Base-by-base conservation (phyloP, 495 filamentous ascomycete genomes). In the Penicillium pancosmium region DNA sequence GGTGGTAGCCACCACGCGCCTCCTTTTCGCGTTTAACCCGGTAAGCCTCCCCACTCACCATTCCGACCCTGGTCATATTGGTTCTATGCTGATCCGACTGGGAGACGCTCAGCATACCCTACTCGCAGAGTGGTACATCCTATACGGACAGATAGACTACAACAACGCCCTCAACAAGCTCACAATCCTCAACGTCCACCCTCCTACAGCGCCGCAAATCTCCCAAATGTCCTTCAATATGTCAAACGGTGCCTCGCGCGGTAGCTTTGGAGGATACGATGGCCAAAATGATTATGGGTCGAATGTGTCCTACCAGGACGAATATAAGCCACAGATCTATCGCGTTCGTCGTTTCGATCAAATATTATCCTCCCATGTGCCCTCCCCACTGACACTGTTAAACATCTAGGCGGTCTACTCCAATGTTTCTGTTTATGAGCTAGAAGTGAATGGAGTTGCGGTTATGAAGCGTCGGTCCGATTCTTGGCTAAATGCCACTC, bases 391-490 rank as follows among this genome's bases (percentile, higher is more conserved):
- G 52, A 70, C 57, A 34, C 21, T 23, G 57, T 64, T 62, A 19
- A 44, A 61, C 5, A 1, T n/a, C 13, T 68, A 96, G 92, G 94
- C 94, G 41, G 87, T 93, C 33, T 98, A 98, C 72, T 98, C 95
- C 2, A 91, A 92, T 62, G 87, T 97, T 16, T 84, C 91, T 36
- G 94, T 98, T 13, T 98, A 97, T 74, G 94, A 98, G 69, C 97
- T 97, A 92, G 91, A 96, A 69, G 89, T 97, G 55, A 93, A 96
- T 69, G 82, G 83, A 21, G 79, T 98, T 57, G 89, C 90, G 13
- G 91, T 97, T 19, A 98, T 98, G 94, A 90, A 93, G 61, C 87
- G 94, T 52, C 90, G 93, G 41, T 85, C 85, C 55, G 92, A 97
- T 68, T 91, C 90, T 55, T 97, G 92, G 91, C 76, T 97, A 62